These are phyloP conservation scores for Rhizodiscina lignyota DNA, from an alignment of 495 filamentous ascomycete species.

Conservation along the genomic window DNA sequence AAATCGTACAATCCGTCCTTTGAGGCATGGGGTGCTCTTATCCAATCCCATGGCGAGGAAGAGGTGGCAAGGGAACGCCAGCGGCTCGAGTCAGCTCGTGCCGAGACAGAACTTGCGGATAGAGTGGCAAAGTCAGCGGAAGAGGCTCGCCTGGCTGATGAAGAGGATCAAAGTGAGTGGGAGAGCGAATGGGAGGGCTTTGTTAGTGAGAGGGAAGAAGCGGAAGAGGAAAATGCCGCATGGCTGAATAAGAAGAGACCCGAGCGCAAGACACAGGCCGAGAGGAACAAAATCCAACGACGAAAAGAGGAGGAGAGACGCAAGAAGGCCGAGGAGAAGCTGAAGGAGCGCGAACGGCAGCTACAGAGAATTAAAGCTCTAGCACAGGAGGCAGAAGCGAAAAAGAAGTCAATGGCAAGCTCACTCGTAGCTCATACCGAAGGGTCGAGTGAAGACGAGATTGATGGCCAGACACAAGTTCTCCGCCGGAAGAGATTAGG, in stretches of 20 bases:
- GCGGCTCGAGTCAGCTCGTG: slow-evolving; percentile 48
- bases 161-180: slow-evolving; percentile 73
- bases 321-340: slow-evolving; percentile 49
- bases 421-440: slow-evolving; percentile 17
- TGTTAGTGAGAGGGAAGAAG: slow-evolving; percentile 26
- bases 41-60: slow-evolving; percentile 56
- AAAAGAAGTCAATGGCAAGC: slow-evolving; percentile 27
- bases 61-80: slow-evolving; percentile 67
- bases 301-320: slow-evolving; percentile 71
- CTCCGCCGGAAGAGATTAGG: slow-evolving; percentile 64
- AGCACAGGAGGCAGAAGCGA: slow-evolving; percentile 40
- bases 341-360: slow-evolving; percentile 55
- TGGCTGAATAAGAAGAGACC: slow-evolving; percentile 53
- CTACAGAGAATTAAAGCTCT: slow-evolving; percentile 47
- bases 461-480: too few species aligned
- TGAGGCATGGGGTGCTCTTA: slow-evolving; percentile 60
- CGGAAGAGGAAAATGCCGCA: slow-evolving; percentile 16
- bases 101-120: slow-evolving; percentile 36
- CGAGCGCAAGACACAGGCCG: slow-evolving; percentile 65
- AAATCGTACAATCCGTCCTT: slow-evolving; percentile 85
- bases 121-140: slow-evolving; percentile 18
- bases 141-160: slow-evolving; percentile 32
- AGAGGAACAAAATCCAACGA: slow-evolving; percentile 74
- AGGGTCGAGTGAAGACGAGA: slow-evolving; percentile 35
- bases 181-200: slow-evolving; percentile 48